Conservation (phyloP, 148 eudicot species). For the Diospyros lotus region DNA sequence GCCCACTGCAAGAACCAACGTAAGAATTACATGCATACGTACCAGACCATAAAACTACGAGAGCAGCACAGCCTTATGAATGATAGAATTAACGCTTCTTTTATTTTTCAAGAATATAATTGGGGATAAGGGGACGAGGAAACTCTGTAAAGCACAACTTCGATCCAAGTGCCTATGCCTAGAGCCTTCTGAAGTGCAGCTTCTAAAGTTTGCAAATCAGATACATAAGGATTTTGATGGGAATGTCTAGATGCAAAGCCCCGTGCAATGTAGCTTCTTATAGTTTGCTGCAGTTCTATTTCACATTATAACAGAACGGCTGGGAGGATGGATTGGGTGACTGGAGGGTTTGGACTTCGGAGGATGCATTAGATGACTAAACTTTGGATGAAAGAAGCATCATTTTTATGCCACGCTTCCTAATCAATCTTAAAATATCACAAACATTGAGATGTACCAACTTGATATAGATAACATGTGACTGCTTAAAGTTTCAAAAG, state of each 20-base stretch:
- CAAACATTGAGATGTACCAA: too few relatives aligned
- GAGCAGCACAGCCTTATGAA: not conserved
- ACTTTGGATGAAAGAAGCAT: not conserved
- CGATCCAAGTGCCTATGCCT: not conserved
- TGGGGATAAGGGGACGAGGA: not conserved
- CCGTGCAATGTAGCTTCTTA: not conserved
- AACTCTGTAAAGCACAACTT: not conserved
- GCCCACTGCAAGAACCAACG: conserved; percentile 50
- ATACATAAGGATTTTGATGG: too few relatives aligned
- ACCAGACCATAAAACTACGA: not conserved
- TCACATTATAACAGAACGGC: not conserved
- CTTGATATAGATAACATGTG: too few relatives aligned
- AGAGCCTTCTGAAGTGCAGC: not conserved
- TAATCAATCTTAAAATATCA: too few relatives aligned
- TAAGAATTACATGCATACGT: not conserved
- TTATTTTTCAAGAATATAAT: not conserved
- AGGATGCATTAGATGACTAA: too few relatives aligned
- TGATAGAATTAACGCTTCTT: not conserved
- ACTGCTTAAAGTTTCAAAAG: not conserved
- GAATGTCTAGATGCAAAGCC: not conserved
- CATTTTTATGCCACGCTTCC: not conserved
- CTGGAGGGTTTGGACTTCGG: not conserved
- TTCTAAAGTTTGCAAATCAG: too few relatives aligned
- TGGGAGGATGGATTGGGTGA: not conserved
- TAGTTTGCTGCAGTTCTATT: too few relatives aligned